Percentiles rank a stretch among this genome's conserved stretches.
Evolutionary conservation across 306 rosid species (phyloP).

Genomic region (Mucuna pruriens): DNA sequence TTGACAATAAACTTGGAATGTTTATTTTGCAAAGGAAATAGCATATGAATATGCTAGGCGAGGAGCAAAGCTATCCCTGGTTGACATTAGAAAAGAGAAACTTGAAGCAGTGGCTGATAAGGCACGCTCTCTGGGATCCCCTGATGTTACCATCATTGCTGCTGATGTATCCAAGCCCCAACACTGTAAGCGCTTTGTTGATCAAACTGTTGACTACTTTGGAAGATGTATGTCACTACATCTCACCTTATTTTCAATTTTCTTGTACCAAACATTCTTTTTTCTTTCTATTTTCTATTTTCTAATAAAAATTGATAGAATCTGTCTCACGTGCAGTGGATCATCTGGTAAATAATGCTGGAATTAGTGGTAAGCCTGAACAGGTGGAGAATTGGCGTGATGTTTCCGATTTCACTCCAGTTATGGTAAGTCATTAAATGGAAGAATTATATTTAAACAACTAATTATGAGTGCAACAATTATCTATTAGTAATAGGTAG

Average conservation of each 20-base stretch:
- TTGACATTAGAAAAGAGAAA: constrained; percentile 52
- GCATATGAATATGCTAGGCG: constrained; percentile 80
- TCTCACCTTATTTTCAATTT: neutral
- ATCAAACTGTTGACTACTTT: constrained; percentile 57
- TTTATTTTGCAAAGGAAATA: constrained; percentile 35
- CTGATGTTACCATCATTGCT: constrained; percentile 50
- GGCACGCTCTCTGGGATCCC: constrained; percentile 57
- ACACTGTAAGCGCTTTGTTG: constrained; percentile 58
- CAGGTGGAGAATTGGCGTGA: constrained; percentile 45
- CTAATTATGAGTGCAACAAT: neutral
- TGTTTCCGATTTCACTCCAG: neutral
- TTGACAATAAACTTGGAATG: neutral
- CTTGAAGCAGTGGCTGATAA: constrained; percentile 57
- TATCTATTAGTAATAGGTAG: too few relatives aligned
- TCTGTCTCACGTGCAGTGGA: constrained; percentile 59
- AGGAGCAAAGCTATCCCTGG: constrained; percentile 67
- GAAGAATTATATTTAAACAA: neutral
- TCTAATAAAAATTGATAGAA: neutral
- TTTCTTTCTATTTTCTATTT: neutral
- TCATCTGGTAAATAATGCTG: constrained; percentile 82
- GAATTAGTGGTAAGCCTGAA: neutral
- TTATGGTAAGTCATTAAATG: constrained; percentile 32
- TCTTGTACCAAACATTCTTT: neutral
- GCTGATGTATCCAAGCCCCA: constrained; percentile 69
- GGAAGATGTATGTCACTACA: constrained; percentile 48